These are phyloP conservation scores for Fraxinus xanthoxyloides DNA, from an alignment of 305 asterid genomes.

Conservation along the genomic window DNA sequence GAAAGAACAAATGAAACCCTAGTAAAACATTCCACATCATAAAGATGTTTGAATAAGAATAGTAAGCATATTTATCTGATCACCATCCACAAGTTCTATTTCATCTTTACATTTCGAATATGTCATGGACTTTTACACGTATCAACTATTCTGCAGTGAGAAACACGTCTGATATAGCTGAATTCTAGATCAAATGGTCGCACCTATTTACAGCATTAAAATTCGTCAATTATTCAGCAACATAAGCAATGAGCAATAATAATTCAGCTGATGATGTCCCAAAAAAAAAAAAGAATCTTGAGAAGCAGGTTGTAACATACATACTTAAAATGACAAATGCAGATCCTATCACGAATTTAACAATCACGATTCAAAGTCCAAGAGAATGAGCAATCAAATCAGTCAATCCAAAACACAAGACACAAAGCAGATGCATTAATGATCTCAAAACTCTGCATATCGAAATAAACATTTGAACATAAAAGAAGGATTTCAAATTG, in stretches of 20 bases:
- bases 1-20: background rate
- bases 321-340: background rate
- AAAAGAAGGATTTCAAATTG: background rate
- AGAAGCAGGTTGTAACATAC: background rate
- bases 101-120: background rate
- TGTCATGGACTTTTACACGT: background rate
- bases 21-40: background rate
- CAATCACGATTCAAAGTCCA: background rate
- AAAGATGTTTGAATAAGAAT: background rate
- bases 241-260: background rate
- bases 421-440: background rate
- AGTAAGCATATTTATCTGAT: background rate
- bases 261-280: background rate
- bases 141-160: background rate
- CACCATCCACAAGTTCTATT: background rate
- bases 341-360: background rate
- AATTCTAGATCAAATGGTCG: background rate
- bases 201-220: background rate
- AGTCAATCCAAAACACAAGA: background rate
- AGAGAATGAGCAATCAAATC: background rate
- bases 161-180: background rate
- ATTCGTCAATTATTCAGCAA: background rate
- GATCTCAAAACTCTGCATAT: slow-evolving; percentile 2
- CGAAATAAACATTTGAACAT: background rate
- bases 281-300: background rate